Conservation (phyloP, 1,139 yeast species). For the Zygoascus hellenicus region DNA sequence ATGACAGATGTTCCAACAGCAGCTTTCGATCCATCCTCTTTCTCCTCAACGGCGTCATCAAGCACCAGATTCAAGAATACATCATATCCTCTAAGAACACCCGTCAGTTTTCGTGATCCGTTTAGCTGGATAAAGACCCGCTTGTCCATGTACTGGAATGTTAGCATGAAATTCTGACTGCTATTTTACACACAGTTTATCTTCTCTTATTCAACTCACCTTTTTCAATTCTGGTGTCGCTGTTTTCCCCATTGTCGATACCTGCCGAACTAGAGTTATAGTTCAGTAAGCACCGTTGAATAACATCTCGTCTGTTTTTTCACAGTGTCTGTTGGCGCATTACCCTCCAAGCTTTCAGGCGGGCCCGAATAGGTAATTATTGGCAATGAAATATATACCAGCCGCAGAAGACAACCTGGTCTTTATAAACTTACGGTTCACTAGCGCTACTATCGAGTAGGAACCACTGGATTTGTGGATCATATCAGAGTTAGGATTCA, state of each 20-base stretch:
- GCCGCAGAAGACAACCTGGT: too few species aligned
- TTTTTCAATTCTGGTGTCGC: constrained; percentile 61
- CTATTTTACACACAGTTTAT: too few species aligned
- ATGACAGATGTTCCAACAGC: constrained; percentile 49
- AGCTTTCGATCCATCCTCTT: constrained; percentile 44
- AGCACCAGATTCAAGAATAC: constrained; percentile 68
- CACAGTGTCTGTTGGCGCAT: too few species aligned
- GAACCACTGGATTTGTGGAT: too few species aligned
- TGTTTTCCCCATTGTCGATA: constrained; percentile 28
- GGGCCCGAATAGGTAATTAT: neutral
- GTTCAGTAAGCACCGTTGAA: too few species aligned
- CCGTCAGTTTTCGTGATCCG: constrained; percentile 67
- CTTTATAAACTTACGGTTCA: too few species aligned
- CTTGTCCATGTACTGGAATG: constrained; percentile 64
- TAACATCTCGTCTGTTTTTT: too few species aligned
- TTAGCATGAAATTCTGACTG: too few species aligned
- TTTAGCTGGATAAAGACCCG: constrained; percentile 63
- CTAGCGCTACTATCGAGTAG: too few species aligned
- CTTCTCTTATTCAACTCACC: constrained; percentile 29
- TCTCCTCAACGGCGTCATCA: constrained; percentile 66
- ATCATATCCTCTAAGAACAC: constrained; percentile 74
- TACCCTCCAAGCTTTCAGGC: neutral
- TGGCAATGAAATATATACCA: neutral
- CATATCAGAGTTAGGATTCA: too few species aligned
- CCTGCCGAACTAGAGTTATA: too few species aligned